Conservation (phyloP, 2,329 filamentous ascomycete species). For the Zymoseptoria crescenta region DNA sequence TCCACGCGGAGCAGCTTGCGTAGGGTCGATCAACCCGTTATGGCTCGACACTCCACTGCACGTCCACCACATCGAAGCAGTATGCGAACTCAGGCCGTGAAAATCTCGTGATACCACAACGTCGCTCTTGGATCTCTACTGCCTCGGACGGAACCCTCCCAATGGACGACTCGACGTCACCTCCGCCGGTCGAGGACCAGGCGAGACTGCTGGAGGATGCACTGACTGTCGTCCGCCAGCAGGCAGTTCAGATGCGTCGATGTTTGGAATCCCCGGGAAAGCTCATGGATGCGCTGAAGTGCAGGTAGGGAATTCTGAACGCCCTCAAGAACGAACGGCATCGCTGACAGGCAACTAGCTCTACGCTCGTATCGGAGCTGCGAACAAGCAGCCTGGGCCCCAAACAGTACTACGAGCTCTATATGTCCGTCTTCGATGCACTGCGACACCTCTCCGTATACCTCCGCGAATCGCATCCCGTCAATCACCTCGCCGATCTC, state of each 20-base stretch:
- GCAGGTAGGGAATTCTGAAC: slow-evolving; percentile 63
- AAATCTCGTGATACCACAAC: not conserved
- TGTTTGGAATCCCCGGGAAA: slow-evolving; percentile 95
- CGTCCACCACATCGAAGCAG: not conserved
- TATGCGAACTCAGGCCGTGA: not conserved
- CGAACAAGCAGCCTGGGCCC: slow-evolving; percentile 95
- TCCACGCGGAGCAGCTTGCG: not conserved
- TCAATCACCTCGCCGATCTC: slow-evolving; percentile 94
- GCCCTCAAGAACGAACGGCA: not conserved
- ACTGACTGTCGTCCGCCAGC: slow-evolving; percentile 89
- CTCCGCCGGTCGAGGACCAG: slow-evolving; percentile 48
- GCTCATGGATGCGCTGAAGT: slow-evolving; percentile 99
- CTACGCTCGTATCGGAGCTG: slow-evolving; percentile 94
- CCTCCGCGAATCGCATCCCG: slow-evolving; percentile 91
- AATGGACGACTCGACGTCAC: slow-evolving; percentile 27
- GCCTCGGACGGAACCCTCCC: slow-evolving; percentile 4
- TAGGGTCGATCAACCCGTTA: not conserved
- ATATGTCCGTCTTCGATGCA: slow-evolving; percentile 98
- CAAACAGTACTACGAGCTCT: slow-evolving; percentile 99
- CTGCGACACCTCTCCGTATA: slow-evolving; percentile 93
- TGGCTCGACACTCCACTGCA: too few relatives aligned
- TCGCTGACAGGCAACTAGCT: slow-evolving; percentile 49
- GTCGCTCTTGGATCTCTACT: not conserved
- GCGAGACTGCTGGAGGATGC: slow-evolving; percentile 96
- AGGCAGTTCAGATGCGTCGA: slow-evolving; percentile 94